Evolutionary conservation across 1,139 yeast genomes (phyloP), one percentile per base, ranked within the genome.

Genomic region (Blastobotrys raffinosifermentans): DNA sequence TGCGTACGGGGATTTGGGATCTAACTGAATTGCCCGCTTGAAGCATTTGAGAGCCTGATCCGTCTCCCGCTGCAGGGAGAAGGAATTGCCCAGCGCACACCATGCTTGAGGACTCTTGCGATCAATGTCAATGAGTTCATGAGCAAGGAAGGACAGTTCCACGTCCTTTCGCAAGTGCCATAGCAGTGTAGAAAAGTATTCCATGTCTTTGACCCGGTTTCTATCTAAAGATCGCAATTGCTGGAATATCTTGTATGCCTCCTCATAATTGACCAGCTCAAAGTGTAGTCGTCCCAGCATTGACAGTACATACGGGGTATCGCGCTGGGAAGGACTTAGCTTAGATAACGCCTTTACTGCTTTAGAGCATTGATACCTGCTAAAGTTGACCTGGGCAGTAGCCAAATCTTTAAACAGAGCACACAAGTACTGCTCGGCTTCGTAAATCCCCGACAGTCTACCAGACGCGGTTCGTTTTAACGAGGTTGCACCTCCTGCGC

Each of bases 31-130:
- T 1, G 97, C 91, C 44, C 87, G 76, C 45, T 77, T 77, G 61
- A 93, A 87, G 55, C 96, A 86, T 53, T 78, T 78, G 30, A 89
- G 77, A 0, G 98, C 96, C 56, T 85, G 94, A 47, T 84, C 94
- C 2, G 94, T 84, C 51, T 91, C 96, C 45, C 86, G 70, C 26
- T 75, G 77, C 27, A 89, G 66, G 9, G 96, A 85, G 49, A 85
- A 85, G 34, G 91, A 72, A 57, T 93, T 91, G 2, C 98, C 98
- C 37, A 87, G 69, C 0, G 84, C 80, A 52, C 94, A 84, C 98
- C 98, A 91, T 0, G 96, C 80, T 45, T 86, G 81, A 2, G 96
- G 82, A 6, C 80, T 68, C 19, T 70, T 62, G 9, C 81, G 68
- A 49, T 79, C 77, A 19, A 80, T 64, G 45, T 79, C 86, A 48